Conservation (phyloP, 495 filamentous ascomycete species). For the Penicillium atrosanguineum region DNA sequence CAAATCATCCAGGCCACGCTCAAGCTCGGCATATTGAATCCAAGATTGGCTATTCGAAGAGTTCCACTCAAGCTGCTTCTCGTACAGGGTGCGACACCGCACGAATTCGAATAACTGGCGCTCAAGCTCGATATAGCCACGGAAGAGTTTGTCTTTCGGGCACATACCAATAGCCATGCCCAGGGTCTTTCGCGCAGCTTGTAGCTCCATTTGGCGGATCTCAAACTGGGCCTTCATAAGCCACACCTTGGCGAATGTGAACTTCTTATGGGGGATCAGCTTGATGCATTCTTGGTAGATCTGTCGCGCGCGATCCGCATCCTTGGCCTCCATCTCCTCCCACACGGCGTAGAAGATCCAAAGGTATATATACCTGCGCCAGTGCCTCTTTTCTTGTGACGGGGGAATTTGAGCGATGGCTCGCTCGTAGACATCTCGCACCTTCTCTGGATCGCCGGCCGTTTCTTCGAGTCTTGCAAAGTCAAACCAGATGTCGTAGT, state of each 20-base stretch:
- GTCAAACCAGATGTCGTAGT: constrained; percentile 97
- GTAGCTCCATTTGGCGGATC: constrained; percentile 78
- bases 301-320: constrained; percentile 76
- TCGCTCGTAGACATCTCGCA: constrained; percentile 91
- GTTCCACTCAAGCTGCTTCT: constrained; percentile 92
- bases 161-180: constrained; percentile 90
- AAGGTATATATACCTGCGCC: constrained; percentile 94
- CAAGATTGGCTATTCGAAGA: constrained; percentile 85
- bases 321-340: constrained; percentile 83
- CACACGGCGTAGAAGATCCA: constrained; percentile 97
- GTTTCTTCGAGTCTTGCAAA: constrained; percentile 88
- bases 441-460: constrained; percentile 71
- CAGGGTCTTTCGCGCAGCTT: constrained; percentile 78
- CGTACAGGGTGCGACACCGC: constrained; percentile 84
- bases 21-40: constrained; percentile 92
- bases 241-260: constrained; percentile 98
- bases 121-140: constrained; percentile 89
- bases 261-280: constrained; percentile 91
- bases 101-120: constrained; percentile 88
- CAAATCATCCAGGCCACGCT: constrained; percentile 83
- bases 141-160: constrained; percentile 93
- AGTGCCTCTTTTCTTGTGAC: constrained; percentile 94
- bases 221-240: constrained; percentile 91
- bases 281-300: constrained; percentile 87
- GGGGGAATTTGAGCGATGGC: constrained; percentile 96